Base-by-base conservation (phyloP, 1,139 yeast genomes). In the Candida anutae region DNA sequence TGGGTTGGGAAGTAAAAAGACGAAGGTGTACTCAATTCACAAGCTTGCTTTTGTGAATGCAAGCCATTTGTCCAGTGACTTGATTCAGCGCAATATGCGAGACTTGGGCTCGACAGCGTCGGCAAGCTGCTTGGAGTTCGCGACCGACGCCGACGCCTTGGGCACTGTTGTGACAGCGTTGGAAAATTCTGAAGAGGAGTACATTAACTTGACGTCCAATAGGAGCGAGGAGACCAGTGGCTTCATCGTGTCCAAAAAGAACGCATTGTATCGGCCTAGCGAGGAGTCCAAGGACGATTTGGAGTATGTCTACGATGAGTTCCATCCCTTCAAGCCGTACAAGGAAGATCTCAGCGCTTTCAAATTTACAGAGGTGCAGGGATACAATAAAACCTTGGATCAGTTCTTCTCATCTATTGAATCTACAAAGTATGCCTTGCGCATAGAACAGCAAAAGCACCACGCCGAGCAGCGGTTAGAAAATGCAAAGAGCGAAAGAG, bases 341-440 rank as follows among this genome's bases (percentile, higher is more conserved):
- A 60, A 69, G 34, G 61, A 63, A 29, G 40, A 52, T 16, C 37
- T 40, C 3, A 59, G 55, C 12, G 36, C 46, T 15, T 53, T 52
- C 28, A 55, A 55, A 28, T 52, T 67, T 24, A 50, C 61, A 3
- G 53, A 53, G 18, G 52, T 73, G 6, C 43, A 52, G 6, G 88
- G 94, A 0, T 90, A 85, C 49, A 87, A 84, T 45, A 69, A 72
- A 33, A 80, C 96, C 0, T 65, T 88, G 15, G 98, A 90, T 51
- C 64, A 62, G 26, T 90, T 82, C 48, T 90, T 83, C 49, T 84
- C 95, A 0, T 77, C 93, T 0, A 61, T 87, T 12, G 95, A 88
- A 45, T 78, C 94, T 2, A 75, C 85, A 6, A 84, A 83, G 43
- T 73, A 79, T 42, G 77, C 84, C 0, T 52, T 79, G 30, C 69